These are phyloP conservation scores for Verticillium alfalfae DNA, from an alignment of 2,329 filamentous ascomycete genomes.

Conservation along the genomic window DNA sequence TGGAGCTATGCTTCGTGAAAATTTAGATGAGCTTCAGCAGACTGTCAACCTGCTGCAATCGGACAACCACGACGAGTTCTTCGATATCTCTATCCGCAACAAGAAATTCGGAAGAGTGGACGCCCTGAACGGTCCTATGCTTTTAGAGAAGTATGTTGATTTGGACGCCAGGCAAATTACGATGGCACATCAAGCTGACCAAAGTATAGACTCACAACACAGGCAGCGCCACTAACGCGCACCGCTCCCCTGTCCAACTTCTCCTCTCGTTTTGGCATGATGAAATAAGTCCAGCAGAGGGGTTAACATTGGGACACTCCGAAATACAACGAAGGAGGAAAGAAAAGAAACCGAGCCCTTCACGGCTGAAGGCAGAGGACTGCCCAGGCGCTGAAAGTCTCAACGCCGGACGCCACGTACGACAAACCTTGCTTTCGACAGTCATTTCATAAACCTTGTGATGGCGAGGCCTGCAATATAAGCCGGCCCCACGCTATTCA, in stretches of 20 bases:
- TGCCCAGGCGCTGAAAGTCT: background rate
- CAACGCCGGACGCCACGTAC: background rate
- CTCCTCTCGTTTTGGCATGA: slow-evolving; percentile 70
- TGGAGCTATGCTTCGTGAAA: slow-evolving; percentile 76
- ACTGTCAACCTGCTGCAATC: slow-evolving; percentile 82
- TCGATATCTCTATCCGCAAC: slow-evolving; percentile 82
- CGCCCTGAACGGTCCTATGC: slow-evolving; percentile 76
- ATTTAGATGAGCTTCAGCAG: slow-evolving; percentile 88
- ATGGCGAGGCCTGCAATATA: background rate
- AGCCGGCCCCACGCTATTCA: background rate
- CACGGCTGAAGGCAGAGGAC: background rate
- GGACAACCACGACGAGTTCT: slow-evolving; percentile 95
- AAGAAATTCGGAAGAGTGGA: slow-evolving; percentile 93
- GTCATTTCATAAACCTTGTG: background rate
- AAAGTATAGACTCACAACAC: slow-evolving; percentile 53
- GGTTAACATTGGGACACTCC: background rate
- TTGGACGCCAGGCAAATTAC: background rate
- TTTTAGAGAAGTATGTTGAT: slow-evolving; percentile 78
- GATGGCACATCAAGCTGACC: slow-evolving; percentile 15
- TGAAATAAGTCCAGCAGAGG: slow-evolving; percentile 26
- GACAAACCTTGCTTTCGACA: background rate
- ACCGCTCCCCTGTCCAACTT: slow-evolving; percentile 64
- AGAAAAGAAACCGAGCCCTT: background rate
- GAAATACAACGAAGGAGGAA: background rate
- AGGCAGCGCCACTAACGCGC: slow-evolving; percentile 52